Evolutionary conservation across 768 basidiomycete genomes (phyloP).

Genomic region (Rhodotorula graminis): DNA sequence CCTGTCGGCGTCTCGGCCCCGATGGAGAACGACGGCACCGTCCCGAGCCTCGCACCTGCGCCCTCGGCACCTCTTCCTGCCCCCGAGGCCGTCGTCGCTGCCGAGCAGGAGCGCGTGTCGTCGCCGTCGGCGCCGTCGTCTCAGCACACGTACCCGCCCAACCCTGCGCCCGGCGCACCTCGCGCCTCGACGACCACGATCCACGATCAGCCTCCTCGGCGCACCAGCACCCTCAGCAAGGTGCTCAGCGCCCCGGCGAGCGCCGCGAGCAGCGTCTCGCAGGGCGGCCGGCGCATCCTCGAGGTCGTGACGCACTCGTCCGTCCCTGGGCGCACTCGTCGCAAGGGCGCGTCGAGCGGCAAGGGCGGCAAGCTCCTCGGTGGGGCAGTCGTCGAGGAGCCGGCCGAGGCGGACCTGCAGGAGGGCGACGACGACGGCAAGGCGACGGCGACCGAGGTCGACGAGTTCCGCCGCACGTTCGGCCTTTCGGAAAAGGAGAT

Average conservation of each 20-base stretch:
- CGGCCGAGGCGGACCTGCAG: slow-evolving; percentile 49
- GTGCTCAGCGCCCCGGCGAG: slow-evolving; percentile 15
- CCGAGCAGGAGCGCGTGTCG: neutral
- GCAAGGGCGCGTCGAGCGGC: neutral
- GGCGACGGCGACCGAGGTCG: slow-evolving; percentile 16
- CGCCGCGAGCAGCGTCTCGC: neutral
- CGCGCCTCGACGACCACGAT: neutral
- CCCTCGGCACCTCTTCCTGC: neutral
- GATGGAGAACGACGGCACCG: slow-evolving; percentile 2
- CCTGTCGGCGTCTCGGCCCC: neutral
- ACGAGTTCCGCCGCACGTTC: slow-evolving; percentile 68
- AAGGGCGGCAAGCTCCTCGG: neutral
- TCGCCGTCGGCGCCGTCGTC: neutral
- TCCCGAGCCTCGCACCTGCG: neutral
- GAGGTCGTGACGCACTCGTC: slow-evolving; percentile 27
- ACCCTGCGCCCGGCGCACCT: slow-evolving; percentile 6
- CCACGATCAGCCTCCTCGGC: neutral
- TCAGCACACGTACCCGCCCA: slow-evolving; percentile 34
- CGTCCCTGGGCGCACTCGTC: neutral
- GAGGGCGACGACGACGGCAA: slow-evolving; percentile 53
- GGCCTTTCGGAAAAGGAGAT: slow-evolving; percentile 83
- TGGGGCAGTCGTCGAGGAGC: slow-evolving; percentile 57
- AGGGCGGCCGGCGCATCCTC: slow-evolving; percentile 19
- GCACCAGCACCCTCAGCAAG: slow-evolving; percentile 17
- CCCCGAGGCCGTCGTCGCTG: neutral